Base-by-base conservation (phyloP, 2,329 filamentous ascomycete genomes). In the Colletotrichum euphorbiae region DNA sequence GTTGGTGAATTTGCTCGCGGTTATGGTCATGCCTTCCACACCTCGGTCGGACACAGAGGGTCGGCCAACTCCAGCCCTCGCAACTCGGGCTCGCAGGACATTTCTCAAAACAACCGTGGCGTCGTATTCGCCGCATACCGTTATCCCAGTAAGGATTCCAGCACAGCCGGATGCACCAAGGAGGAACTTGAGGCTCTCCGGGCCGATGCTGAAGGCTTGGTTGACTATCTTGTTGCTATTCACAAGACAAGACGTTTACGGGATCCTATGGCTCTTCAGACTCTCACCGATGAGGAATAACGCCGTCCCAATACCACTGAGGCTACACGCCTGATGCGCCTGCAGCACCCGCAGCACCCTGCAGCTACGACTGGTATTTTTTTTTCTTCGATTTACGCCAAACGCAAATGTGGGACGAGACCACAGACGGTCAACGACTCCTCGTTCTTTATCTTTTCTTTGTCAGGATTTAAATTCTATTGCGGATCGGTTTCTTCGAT, bases 51-150 rank as follows among this genome's bases (percentile, higher is more conserved):
- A 51, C 74, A 42, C 21, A 36, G 56, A 21, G 21, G 38, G 11
- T 55, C 52, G 15, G 42, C 42, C 28, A 42, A 17, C 17, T 45
- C 61, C 46, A 59, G 43, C 38, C 63, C 50, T 45, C 66, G 69
- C 65, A 70, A 21, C 38, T 36, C 69, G 21, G 24, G 40, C 42
- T 8, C 38, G 11, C 31, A 60, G 38, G 46, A 63, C n/a, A 38
- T 66, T 33, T 61, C 59, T 36, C 62, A 67, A 19, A 79, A 80
- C 58, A 82, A 87, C 71, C 80, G 84, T 36, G 86, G 85, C 51
- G 84, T 88, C 65, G 82, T 88, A 5, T 88, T 88, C 62, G 85
- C 85, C 1, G 86, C 84, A 0, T 88, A 87, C 71, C 80, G 85
- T 21, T 83, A 83, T 69, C 83, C 84, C 15, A 77, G 78, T 46